Evolutionary conservation across 345 rosid species (phyloP).

Genomic region (Streptanthus diversifolius): DNA sequence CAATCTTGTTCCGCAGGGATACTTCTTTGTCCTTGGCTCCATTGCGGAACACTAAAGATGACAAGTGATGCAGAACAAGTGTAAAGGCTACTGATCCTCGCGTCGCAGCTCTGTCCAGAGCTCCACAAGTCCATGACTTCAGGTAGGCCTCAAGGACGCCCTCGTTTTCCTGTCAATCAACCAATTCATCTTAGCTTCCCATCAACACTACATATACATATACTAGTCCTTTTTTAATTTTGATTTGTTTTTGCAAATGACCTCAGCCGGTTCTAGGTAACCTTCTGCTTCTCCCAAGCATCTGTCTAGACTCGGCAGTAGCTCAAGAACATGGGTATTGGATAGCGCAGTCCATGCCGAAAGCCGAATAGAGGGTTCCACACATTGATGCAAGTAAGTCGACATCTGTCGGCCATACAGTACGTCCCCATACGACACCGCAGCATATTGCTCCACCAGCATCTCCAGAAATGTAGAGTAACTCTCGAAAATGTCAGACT

Average conservation of each 20-base stretch:
- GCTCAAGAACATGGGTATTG: slow-evolving; percentile 69
- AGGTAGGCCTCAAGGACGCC: slow-evolving; percentile 65
- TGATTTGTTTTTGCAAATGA: slow-evolving; percentile 12
- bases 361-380: slow-evolving; percentile 62
- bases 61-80: slow-evolving; percentile 61
- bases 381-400: slow-evolving; percentile 58
- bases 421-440: slow-evolving; percentile 73
- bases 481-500: slow-evolving; percentile 63
- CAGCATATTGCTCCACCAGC: slow-evolving; percentile 77
- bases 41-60: slow-evolving; percentile 49
- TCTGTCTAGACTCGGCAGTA: slow-evolving; percentile 69
- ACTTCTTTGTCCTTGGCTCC: slow-evolving; percentile 26
- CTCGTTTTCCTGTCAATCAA: slow-evolving; percentile 55
- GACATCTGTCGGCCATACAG: slow-evolving; percentile 76
- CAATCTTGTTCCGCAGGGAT: slow-evolving; percentile 52
- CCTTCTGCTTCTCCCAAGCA: slow-evolving; percentile 65
- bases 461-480: slow-evolving; percentile 69
- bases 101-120: slow-evolving; percentile 60
- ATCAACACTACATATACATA: not conserved
- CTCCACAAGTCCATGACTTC: slow-evolving; percentile 75
- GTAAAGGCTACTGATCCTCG: slow-evolving; percentile 60
- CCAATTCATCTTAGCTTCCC: not conserved
- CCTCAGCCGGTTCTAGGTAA: slow-evolving; percentile 84
- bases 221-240: not conserved
- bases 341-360: slow-evolving; percentile 69